Base-by-base conservation (phyloP, 805 yeast genomes). In the Wickerhamiella domercqiae region DNA sequence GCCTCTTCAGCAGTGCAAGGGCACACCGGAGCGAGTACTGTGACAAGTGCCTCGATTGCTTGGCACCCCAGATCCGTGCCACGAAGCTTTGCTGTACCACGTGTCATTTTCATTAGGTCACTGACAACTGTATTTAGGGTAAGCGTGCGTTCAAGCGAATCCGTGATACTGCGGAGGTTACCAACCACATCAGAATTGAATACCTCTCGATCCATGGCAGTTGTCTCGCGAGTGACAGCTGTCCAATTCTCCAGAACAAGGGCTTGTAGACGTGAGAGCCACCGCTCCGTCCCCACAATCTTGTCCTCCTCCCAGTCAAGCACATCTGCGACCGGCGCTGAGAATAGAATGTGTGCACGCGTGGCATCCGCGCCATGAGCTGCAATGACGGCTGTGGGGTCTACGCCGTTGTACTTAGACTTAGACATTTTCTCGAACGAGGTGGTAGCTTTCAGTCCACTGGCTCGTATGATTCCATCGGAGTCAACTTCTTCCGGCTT, bases 371-470 rank as follows among this genome's bases (percentile, higher is more conserved):
- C 83, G 3, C 98, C 97, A 55, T 82, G 81, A 26, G 61, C 64
- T 7, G 51, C 52, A 20, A 90, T 84, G 47, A 87, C 80, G 41
- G 68, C 70, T 1, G 64, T 70, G 1, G 97, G 97, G 52, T 87
- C 94, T 2, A 81, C 93, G 13, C 98, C 98, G 51, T 90, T 90
- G 52, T 74, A 76, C 52, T 90, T 90, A 1, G 96, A 86, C 57
- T 90, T 90, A 2, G 96, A 86, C 98, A 90, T 90, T 53, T 90
- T 90, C 52, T 90, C 97, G 52, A 56, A 83, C 0, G 81, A 61
- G 1, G 80, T 54, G 0, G 42, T 39, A 0, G 94, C 82, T 0
- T 50, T 42, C 25, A 54, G 50, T 1, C 77, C 78, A 0, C 77
- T 63, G 0, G 55, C 64, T 22, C 51, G 64, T 6, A 79, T 63